A percentile compares a stretch with the other conserved stretches of the same genome.
Conservation (phyloP, 768 basidiomycete genomes). For the Tylopilus subfusipes region DNA sequence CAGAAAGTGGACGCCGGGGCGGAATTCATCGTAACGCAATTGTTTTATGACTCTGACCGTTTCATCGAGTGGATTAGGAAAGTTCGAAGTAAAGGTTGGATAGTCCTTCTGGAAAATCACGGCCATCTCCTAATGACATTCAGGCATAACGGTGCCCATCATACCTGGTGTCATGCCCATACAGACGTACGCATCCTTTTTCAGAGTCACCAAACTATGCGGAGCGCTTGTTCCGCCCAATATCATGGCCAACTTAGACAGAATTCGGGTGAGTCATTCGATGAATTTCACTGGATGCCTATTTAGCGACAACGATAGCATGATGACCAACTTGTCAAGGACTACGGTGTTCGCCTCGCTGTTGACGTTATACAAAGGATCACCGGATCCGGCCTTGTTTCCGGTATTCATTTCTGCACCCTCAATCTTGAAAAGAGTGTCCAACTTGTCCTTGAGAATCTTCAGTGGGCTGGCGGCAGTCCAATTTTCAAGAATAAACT, state of each 20-base stretch:
- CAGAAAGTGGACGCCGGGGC: constrained; percentile 92
- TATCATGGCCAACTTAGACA: constrained; percentile 63
- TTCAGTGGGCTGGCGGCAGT: constrained; percentile 63
- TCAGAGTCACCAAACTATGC: constrained; percentile 86
- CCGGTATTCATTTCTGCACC: constrained; percentile 92
- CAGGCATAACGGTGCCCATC: constrained; percentile 87
- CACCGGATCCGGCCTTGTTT: constrained; percentile 51
- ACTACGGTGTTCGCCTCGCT: constrained; percentile 87
- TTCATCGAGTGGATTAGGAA: constrained; percentile 78
- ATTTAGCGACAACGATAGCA: constrained; percentile 45
- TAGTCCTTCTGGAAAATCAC: background rate
- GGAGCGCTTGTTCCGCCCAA: constrained; percentile 69
- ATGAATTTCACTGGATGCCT: background rate
- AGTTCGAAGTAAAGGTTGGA: constrained; percentile 69
- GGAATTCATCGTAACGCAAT: constrained; percentile 92
- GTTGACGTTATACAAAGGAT: constrained; percentile 71
- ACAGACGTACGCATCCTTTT: constrained; percentile 92
- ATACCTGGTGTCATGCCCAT: constrained; percentile 98
- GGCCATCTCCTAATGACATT: constrained; percentile 4
- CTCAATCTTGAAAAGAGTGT: constrained; percentile 97
- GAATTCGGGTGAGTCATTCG: constrained; percentile 60
- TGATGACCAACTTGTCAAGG: constrained; percentile 91
- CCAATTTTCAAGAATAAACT: constrained; percentile 55
- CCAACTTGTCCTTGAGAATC: constrained; percentile 72
- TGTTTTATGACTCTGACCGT: constrained; percentile 93